These are phyloP conservation scores for Plasmodium inui DNA, from an alignment of 169 alveolate genomes.

Conservation along the genomic window DNA sequence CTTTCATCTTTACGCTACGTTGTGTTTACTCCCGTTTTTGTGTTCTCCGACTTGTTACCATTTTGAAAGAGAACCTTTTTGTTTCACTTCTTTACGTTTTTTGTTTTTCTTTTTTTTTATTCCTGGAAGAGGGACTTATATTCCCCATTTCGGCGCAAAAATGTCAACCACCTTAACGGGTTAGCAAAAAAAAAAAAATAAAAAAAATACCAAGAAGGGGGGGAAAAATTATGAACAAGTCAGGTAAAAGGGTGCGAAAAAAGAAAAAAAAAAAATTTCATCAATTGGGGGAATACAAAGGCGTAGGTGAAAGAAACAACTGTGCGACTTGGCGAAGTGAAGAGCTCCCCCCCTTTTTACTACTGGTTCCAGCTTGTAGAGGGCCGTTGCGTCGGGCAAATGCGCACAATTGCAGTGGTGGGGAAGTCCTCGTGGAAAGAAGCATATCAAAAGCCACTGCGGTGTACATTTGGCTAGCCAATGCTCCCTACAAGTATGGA, in stretches of 20 bases:
- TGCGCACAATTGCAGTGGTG: not conserved
- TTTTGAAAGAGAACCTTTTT: not conserved
- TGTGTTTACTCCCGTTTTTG: not conserved
- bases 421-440: not conserved
- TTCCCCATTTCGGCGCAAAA: constrained; percentile 20
- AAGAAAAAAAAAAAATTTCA: constrained; percentile 3
- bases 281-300: not conserved
- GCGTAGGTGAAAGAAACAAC: not conserved
- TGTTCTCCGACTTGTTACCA: not conserved
- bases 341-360: not conserved
- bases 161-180: constrained; percentile 17
- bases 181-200: not conserved
- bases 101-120: not conserved
- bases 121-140: not conserved
- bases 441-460: no score
- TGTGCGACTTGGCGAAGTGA: not conserved
- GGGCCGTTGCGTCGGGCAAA: not conserved
- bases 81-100: not conserved
- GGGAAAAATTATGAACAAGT: constrained; percentile 18
- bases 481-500: not conserved
- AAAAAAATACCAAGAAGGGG: not conserved
- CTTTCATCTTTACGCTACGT: not conserved
- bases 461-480: not conserved
- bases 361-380: not conserved
- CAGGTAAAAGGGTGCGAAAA: not conserved